A percentile compares a stretch with the other conserved stretches of the same genome.
These are phyloP conservation scores for Metarhizium guizhouense DNA, from an alignment of 2,329 filamentous ascomycete genomes.

Conservation along the genomic window DNA sequence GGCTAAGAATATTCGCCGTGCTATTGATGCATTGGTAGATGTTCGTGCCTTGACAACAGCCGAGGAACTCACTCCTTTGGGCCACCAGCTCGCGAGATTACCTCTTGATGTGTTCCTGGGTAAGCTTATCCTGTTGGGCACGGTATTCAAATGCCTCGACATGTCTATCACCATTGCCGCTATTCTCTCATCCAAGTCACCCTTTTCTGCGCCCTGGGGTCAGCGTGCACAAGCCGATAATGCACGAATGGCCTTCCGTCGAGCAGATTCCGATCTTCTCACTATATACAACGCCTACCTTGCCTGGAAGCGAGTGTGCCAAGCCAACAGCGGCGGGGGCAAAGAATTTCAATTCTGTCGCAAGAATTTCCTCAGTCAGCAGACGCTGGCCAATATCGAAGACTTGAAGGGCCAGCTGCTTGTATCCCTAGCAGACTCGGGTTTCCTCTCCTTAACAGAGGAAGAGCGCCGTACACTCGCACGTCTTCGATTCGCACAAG, in stretches of 20 bases:
- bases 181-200: constrained; percentile 88
- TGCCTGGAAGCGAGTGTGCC: constrained; percentile 78
- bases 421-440: constrained; percentile 75
- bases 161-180: constrained; percentile 87
- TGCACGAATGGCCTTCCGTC: constrained; percentile 68
- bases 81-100: constrained; percentile 75
- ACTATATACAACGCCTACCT: constrained; percentile 92
- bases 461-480: constrained; percentile 64
- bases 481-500: constrained; percentile 52
- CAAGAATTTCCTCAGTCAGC: constrained; percentile 87
- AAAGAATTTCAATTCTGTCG: constrained; percentile 87
- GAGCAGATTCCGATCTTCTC: constrained; percentile 82
- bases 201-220: constrained; percentile 80
- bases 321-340: constrained; percentile 47
- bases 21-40: constrained; percentile 87
- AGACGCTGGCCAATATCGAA: constrained; percentile 85
- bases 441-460: constrained; percentile 66
- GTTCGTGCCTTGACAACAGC: constrained; percentile 74
- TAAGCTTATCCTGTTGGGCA: constrained; percentile 81
- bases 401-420: constrained; percentile 90
- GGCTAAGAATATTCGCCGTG: constrained; percentile 83
- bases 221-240: constrained; percentile 75
- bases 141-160: constrained; percentile 84
- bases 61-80: constrained; percentile 82
- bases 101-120: constrained; percentile 92